phyloP scores from a whole-genome alignment of 2,329 filamentous ascomycete species.

The Zymoseptoria crescenta region DNA sequence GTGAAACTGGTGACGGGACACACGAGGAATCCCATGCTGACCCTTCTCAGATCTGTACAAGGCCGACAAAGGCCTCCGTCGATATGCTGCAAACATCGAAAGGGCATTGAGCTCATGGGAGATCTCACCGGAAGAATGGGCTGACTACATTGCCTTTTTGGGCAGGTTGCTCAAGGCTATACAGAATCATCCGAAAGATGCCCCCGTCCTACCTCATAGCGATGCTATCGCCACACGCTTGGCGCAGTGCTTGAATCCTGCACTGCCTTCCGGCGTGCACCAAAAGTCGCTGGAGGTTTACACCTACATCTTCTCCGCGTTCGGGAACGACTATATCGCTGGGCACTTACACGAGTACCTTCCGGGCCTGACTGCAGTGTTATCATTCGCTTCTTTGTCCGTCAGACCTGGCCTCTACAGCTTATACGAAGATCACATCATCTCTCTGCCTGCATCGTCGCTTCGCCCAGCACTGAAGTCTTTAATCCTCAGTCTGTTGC shows the following conservation, averaged over 20 bases:
- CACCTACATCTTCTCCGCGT: slow-evolving; percentile 74
- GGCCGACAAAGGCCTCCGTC: slow-evolving; percentile 65
- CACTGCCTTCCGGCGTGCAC: slow-evolving; percentile 89
- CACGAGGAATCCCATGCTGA: neutral
- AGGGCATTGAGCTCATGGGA: slow-evolving; percentile 85
- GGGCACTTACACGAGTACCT: slow-evolving; percentile 80
- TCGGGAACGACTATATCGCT: slow-evolving; percentile 59
- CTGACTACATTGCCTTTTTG: slow-evolving; percentile 96
- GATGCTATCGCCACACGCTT: slow-evolving; percentile 77
- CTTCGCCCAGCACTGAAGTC: slow-evolving; percentile 85
- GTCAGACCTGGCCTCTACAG: slow-evolving; percentile 80
- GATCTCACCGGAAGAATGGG: slow-evolving; percentile 93
- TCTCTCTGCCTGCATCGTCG: slow-evolving; percentile 60
- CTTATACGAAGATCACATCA: slow-evolving; percentile 71
- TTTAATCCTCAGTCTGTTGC: slow-evolving; percentile 78
- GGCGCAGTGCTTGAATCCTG: slow-evolving; percentile 89
- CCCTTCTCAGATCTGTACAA: slow-evolving; percentile 45
- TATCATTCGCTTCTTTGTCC: slow-evolving; percentile 90
- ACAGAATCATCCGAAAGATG: slow-evolving; percentile 70
- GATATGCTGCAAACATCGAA: slow-evolving; percentile 84
- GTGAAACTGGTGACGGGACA: slow-evolving; percentile 5
- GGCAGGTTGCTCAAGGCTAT: slow-evolving; percentile 86
- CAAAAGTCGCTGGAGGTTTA: slow-evolving; percentile 97
- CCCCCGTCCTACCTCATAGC: slow-evolving; percentile 71
- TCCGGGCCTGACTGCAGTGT: slow-evolving; percentile 76